These are phyloP conservation scores for Ilex asprella DNA, from an alignment of 257 asterid genomes.

Conservation along the genomic window DNA sequence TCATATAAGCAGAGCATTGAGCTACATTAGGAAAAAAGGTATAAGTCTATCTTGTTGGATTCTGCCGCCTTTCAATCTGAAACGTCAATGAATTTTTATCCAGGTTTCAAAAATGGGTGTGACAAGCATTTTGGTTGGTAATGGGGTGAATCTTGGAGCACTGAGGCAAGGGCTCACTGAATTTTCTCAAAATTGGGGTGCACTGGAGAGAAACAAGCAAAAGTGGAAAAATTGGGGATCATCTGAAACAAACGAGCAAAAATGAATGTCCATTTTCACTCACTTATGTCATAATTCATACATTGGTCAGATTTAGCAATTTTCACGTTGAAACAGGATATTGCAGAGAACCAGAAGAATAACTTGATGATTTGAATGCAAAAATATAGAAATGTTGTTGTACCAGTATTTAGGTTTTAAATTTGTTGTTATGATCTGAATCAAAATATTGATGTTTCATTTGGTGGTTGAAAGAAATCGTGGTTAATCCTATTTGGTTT, in stretches of 20 bases:
- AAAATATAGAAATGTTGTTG: no score
- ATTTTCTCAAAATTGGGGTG: conserved; percentile 36
- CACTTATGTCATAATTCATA: no score
- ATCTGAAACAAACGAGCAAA: conserved; percentile 7
- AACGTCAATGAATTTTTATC: background rate
- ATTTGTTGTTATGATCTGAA: no score
- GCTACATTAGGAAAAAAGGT: background rate
- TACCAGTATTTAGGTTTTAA: no score
- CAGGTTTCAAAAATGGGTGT: conserved; percentile 83
- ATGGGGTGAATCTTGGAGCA: conserved; percentile 64
- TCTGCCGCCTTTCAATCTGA: background rate
- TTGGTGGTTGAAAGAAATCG: no score
- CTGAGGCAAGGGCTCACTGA: conserved; percentile 58
- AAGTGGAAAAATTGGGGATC: conserved; percentile 37
- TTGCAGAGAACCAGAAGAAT: no score
- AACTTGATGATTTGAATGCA: no score
- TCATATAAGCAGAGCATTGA: background rate
- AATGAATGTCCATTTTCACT: background rate
- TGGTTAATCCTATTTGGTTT: no score
- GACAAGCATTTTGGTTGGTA: conserved; percentile 59
- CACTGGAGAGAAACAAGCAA: conserved; percentile 38
- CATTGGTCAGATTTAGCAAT: no score
- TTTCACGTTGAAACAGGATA: no score
- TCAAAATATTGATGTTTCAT: no score
- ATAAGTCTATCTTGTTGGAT: background rate